phyloP scores from a whole-genome alignment of 164 flowering plant species.

The Annona cherimola region DNA sequence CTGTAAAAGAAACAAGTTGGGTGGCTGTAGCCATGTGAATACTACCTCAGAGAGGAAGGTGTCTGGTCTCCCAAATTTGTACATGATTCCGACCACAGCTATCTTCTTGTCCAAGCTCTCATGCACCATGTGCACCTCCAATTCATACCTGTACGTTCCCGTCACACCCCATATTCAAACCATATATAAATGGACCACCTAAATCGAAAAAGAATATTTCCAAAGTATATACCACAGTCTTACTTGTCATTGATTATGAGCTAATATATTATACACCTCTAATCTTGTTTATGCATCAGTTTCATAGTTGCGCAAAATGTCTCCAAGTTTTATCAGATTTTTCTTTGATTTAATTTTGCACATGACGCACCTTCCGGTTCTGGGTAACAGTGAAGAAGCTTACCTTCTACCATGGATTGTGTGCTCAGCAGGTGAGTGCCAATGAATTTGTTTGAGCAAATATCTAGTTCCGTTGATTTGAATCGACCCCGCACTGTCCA shows the following conservation, averaged over 20 bases:
- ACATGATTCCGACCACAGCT: conserved; percentile 54
- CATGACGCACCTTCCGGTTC: too few species aligned
- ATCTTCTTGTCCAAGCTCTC: conserved; percentile 17
- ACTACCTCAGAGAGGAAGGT: conserved; percentile 47
- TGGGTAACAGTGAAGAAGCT: neutral
- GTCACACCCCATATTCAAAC: too few species aligned
- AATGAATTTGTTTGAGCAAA: conserved; percentile 36
- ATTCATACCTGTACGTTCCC: conserved; percentile 33
- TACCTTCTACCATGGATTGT: conserved; percentile 40
- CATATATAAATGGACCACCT: too few species aligned
- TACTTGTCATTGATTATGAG: too few species aligned
- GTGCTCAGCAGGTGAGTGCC: conserved; percentile 68
- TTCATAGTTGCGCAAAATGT: too few species aligned
- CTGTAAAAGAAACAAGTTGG: neutral
- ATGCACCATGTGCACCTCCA: conserved; percentile 62
- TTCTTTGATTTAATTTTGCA: too few species aligned
- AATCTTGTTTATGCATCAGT: too few species aligned
- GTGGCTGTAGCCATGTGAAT: neutral
- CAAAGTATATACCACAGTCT: neutral
- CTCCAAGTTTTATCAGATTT: too few species aligned
- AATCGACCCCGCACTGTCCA: conserved; percentile 33
- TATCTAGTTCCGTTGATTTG: conserved; percentile 32
- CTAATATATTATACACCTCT: too few species aligned
- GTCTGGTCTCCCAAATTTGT: conserved; percentile 46
- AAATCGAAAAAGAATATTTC: too few species aligned